Base-by-base conservation (phyloP, 441 rosid genomes). In the Metrosideros polymorpha region DNA sequence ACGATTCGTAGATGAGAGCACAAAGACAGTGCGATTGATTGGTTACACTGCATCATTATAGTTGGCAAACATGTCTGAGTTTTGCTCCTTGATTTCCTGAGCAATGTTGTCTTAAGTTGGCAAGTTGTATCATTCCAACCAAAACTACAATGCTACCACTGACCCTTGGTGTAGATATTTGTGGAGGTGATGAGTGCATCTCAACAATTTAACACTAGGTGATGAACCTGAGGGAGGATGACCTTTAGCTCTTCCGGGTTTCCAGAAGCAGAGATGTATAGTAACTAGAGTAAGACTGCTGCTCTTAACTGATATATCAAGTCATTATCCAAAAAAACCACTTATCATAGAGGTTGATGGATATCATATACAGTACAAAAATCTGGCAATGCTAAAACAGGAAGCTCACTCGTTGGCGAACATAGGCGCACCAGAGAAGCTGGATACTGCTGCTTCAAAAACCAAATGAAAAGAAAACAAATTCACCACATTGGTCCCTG, bases 1-100 rank as follows among this genome's bases (percentile, higher is more conserved):
- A 19, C 77, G 0, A 35, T 12, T 0, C 35, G 27, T 0, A 66
- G 13, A 66, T 35, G 0, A 66, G 6, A 10, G 63, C 19, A 2
- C 27, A 66, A 17, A 9, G 27, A 6, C 27, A 35, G 22, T 35
- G 4, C 4, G 15, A 35, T 66, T 66, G 79, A 35, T 32, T 5
- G 47, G 47, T 39, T 22, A 24, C 79, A 22, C 25, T 0, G 0
- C 0, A 0, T 22, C 49, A 22, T 71, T 10, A n/a, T n/a, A 24
- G n/a, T 39, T 71, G 79, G 49, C 79, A 22, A 71, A 39, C 45
- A 10, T 19, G 79, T 66, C 79, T 32, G 43, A 35, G 27, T 66
- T 35, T 66, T 35, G 47, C 27, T 12, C 8, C 47, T 66, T 5
- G 47, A 71, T 35, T 6, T 39, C 49, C n/a, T 39, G n/a, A 24